phyloP scores from a whole-genome alignment of 257 asterid genomes.

The Cruciata laevipes region DNA sequence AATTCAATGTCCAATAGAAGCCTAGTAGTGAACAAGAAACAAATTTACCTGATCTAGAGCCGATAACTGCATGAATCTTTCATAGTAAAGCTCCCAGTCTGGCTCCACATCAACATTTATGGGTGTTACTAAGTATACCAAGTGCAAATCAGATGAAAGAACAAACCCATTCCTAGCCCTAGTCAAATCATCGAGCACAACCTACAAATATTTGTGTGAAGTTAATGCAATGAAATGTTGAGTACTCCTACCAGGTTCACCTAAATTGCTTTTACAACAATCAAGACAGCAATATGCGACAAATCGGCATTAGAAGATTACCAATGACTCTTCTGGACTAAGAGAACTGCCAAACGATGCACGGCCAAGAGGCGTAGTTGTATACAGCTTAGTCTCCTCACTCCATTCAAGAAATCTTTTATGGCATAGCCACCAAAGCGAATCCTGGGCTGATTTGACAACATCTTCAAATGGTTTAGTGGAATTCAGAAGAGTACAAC shows the following conservation, averaged over 20 bases:
- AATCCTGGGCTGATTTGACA: conserved; percentile 95
- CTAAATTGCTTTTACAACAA: neutral
- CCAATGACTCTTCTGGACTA: conserved; percentile 95
- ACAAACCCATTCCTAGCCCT: conserved; percentile 99
- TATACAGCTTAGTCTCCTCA: conserved; percentile 84
- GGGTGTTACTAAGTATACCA: conserved; percentile 96
- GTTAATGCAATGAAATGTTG: neutral
- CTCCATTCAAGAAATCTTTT: conserved; percentile 85
- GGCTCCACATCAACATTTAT: conserved; percentile 94
- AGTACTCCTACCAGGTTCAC: no score
- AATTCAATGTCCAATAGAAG: neutral
- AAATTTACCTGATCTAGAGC: conserved; percentile 72
- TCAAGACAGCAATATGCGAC: neutral
- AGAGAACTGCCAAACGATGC: conserved; percentile 97
- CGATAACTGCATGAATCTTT: conserved; percentile 87
- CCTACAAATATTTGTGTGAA: conserved; percentile 33
- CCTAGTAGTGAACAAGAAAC: conserved; percentile 13
- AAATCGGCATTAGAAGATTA: conserved; percentile 28
- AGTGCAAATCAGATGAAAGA: conserved; percentile 93
- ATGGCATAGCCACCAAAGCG: conserved; percentile 93
- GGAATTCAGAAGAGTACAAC: conserved; percentile 96
- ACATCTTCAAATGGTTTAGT: conserved; percentile 94
- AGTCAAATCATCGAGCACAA: conserved; percentile 88
- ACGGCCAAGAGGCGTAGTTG: conserved; percentile 92
- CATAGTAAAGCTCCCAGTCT: conserved; percentile 90